Base-by-base conservation (phyloP, 306 rosid genomes). In the Phaseolus lunatus region DNA sequence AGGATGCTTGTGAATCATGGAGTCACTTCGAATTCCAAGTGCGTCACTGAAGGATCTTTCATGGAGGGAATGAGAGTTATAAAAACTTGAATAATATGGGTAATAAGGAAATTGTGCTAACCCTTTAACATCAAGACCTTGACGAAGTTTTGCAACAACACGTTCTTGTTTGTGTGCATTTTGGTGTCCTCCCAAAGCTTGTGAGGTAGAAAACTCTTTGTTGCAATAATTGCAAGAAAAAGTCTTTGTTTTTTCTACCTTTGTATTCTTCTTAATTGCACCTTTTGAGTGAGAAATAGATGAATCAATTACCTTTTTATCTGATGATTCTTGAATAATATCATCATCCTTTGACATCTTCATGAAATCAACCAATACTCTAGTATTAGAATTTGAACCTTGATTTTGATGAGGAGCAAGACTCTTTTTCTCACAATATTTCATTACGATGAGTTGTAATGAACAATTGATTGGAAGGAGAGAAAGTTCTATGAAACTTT, bases 131-230 rank as follows among this genome's bases (percentile, higher is more conserved):
- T 12, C 39, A 3, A 81, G 9, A 2, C 73, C 86, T 72, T 82
- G 90, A 11, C 84, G 84, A 15, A 78, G 83, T 65, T 92, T 92
- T 0, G 86, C 90, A 0, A 87, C 0, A 1, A 84, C 88, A 1
- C 97, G 89, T 82, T 89, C 93, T 62, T 84, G 90, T 52, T 87
- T 92, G 39, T 92, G 97, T 0, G 97, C 97, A 52, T 92, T 92
- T 70, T 92, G 97, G 24, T 92, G 97, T 2, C 97, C 97, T 15
- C 95, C 95, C 19, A 92, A 54, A 1, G 95, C 95, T 37, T 88
- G 97, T 1, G 95, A 86, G 0, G 93, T 78, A 8, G 88, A 78
- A 70, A 92, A 92, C 56, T 84, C 85, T 37, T 89, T 85, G 78
- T 78, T 85, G 77, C 97, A 92, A 29, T 84, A 92, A 70, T 75